These are phyloP conservation scores for Sambucus nigra DNA, from an alignment of 129 eudicot species.

Conservation along the genomic window DNA sequence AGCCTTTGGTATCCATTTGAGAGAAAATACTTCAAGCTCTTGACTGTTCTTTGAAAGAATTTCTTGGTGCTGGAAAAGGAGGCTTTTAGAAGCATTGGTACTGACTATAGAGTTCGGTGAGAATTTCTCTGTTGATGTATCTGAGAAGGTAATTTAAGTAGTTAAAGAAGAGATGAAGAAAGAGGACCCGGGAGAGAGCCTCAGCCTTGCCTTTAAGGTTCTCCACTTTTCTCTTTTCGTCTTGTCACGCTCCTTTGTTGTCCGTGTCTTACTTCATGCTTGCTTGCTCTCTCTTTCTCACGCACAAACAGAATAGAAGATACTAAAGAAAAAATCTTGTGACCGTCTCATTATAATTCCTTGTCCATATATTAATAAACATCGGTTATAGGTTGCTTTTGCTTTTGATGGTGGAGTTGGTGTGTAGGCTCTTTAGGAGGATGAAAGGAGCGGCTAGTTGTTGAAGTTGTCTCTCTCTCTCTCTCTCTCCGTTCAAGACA, in stretches of 20 bases:
- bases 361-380: not conserved
- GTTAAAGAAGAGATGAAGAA: not conserved
- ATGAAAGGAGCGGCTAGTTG: conserved; percentile 20
- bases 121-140: not conserved
- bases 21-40: conserved; percentile 38
- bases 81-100: conserved; percentile 8
- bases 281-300: not conserved
- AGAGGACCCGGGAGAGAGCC: conserved; percentile 4
- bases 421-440: conserved; percentile 35
- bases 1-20: conserved; percentile 39
- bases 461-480: conserved; percentile 5
- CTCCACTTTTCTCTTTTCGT: not conserved
- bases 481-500: not conserved
- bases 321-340: not conserved
- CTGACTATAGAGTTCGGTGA: not conserved
- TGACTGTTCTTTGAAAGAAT: conserved; percentile 33
- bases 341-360: not conserved
- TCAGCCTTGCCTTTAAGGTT: not conserved
- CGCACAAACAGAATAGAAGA: not conserved
- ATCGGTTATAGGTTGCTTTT: not conserved
- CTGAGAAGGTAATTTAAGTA: too few relatives aligned
- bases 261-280: not conserved
- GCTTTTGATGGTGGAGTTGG: conserved; percentile 42
- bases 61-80: conserved; percentile 40
- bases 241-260: conserved; percentile 13